Evolutionary conservation across 2,329 filamentous ascomycete species (phyloP).

Genomic region (Trichophyton simii): DNA sequence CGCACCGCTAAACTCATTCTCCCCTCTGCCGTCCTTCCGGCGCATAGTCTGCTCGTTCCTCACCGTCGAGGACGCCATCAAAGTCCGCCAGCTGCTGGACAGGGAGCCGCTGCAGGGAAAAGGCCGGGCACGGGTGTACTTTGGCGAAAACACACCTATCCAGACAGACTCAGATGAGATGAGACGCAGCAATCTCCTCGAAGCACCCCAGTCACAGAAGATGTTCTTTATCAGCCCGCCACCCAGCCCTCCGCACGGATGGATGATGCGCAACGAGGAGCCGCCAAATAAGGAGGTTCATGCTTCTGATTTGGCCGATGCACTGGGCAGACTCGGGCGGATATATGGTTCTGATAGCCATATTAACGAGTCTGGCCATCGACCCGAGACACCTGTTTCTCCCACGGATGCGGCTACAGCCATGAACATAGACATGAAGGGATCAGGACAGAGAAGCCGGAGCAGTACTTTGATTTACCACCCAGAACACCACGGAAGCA

Average conservation of each 20-base stretch:
- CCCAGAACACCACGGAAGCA: constrained; percentile 49
- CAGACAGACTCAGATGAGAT: constrained; percentile 33
- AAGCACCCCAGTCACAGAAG: constrained; percentile 47
- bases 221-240: constrained; percentile 56
- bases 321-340: constrained; percentile 42
- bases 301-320: constrained; percentile 47
- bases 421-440: constrained; percentile 1
- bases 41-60: constrained; percentile 40
- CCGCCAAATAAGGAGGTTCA: constrained; percentile 55
- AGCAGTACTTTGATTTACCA: constrained; percentile 52
- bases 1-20: constrained; percentile 38
- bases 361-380: constrained; percentile 12
- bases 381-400: constrained; percentile 17
- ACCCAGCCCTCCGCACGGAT: constrained; percentile 51
- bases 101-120: constrained; percentile 22
- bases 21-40: constrained; percentile 38
- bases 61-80: constrained; percentile 30
- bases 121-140: constrained; percentile 26
- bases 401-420: constrained; percentile 8
- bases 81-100: constrained; percentile 34
- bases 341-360: constrained; percentile 12
- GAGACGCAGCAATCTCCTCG: constrained; percentile 35
- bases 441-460: constrained; percentile 29
- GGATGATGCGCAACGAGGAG: constrained; percentile 51
- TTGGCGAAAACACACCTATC: constrained; percentile 29